phyloP scores from a whole-genome alignment of 2,329 filamentous ascomycete species.

The Fusarium palustre region DNA sequence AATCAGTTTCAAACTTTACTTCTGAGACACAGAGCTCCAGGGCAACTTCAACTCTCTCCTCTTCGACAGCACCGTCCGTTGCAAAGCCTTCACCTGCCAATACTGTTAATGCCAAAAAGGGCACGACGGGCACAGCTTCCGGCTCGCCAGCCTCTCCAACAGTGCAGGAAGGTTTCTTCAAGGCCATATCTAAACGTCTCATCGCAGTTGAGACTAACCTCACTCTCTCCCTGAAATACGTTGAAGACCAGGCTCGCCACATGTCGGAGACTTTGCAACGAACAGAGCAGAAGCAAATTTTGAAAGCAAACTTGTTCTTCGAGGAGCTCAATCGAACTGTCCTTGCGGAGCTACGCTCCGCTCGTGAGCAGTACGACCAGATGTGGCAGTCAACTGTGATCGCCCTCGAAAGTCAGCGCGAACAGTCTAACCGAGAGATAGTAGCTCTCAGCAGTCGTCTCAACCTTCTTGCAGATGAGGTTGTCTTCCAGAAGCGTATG shows the following conservation, averaged over 20 bases:
- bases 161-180: constrained; percentile 98
- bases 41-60: constrained; percentile 18
- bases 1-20: constrained; percentile 22
- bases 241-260: constrained; percentile 94
- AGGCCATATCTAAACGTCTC: constrained; percentile 91
- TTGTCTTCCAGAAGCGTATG: constrained; percentile 89
- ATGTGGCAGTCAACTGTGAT: constrained; percentile 96
- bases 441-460: constrained; percentile 83
- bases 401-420: constrained; percentile 87
- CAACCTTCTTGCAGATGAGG: constrained; percentile 91
- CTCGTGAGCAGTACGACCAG: constrained; percentile 91
- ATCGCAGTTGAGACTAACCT: constrained; percentile 93
- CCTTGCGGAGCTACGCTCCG: constrained; percentile 79
- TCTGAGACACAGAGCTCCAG: constrained; percentile 26
- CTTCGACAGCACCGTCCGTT: constrained; percentile 9
- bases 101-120: constrained; percentile 43
- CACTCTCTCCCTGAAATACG: constrained; percentile 92
- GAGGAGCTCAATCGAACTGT: constrained; percentile 89
- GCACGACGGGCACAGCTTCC: constrained; percentile 46
- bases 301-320: constrained; percentile 85
- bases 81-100: constrained; percentile 33
- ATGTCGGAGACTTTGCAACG: constrained; percentile 87
- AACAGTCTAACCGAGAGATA: constrained; percentile 85
- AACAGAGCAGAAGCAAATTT: constrained; percentile 86
- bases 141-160: constrained; percentile 69